Evolutionary conservation across 169 alveolate species (phyloP).

Genomic region (Cryptosporidium canis): DNA sequence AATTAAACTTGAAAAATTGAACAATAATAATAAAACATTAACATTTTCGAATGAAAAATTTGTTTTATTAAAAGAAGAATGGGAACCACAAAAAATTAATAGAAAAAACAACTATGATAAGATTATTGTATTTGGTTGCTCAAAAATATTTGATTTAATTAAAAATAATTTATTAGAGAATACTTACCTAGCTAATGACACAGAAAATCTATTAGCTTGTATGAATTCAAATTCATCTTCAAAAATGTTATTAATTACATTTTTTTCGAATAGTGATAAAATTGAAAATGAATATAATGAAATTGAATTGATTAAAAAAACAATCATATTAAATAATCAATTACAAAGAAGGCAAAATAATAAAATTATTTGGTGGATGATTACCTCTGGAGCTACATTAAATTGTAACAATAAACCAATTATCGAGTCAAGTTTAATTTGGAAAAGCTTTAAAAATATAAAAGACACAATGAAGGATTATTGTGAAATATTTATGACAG

Average conservation of each 20-base stretch:
- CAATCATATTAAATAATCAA: neutral
- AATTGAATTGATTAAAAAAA: neutral
- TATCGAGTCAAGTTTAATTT: neutral
- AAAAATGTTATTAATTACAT: conserved; percentile 10
- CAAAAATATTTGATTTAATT: neutral
- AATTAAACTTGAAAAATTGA: neutral
- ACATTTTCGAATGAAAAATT: neutral
- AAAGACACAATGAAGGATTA: neutral
- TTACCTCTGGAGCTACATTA: neutral
- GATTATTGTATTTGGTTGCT: neutral
- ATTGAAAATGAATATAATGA: neutral
- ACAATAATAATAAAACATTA: neutral
- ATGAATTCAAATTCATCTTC: conserved; percentile 1
- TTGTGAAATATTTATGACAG: conserved; percentile 16
- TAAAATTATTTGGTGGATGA: conserved; percentile 29
- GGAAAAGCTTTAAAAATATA: conserved; percentile 18
- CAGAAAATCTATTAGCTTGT: neutral
- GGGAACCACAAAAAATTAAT: conserved; percentile 8
- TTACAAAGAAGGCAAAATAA: neutral
- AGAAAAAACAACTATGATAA: conserved; percentile 2
- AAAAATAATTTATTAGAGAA: neutral
- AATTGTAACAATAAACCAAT: neutral
- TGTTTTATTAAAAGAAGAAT: conserved; percentile 16
- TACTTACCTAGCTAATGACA: neutral
- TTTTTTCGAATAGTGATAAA: neutral